Evolutionary conservation across 805 yeast genomes (phyloP), one percentile per base, ranked within the genome.

Genomic region (Wickerhamiella shivajii): DNA sequence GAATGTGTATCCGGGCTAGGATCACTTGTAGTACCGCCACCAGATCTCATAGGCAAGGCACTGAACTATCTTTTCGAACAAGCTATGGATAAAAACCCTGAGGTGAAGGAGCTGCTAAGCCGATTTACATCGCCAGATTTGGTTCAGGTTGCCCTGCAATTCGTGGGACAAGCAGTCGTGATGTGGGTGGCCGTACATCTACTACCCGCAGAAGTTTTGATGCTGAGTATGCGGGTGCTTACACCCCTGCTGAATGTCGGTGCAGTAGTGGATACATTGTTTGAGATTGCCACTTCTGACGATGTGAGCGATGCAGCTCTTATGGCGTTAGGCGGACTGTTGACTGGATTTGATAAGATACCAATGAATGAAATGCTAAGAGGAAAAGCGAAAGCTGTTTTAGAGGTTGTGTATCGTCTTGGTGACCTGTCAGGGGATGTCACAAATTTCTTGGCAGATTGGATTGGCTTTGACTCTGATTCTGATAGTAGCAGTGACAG

Each of bases 1-100:
- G 41, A 39, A 25, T 25, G 39, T 9, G 13, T 29, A 4, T 13
- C 12, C 3, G 39, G 40, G n/a, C 27, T 36, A 1, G 37, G 38
- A 11, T 42, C 49, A 2, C 39, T 41, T 4, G 23, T 36, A 3
- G 21, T 46, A 14, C 51, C 51, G 5, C 35, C 42, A 2, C 43
- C 45, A 6, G 44, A 35, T 16, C 24, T 41, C 12, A 31, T 46
- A 14, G 40, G 41, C 23, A 28, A 31, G 18, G 40, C 41, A 6
- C 24, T 46, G 14, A 26, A 31, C 7, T 37, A 36, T 23, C 35
- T 44, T 5, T 45, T 46, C 24, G 30, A 33, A 16, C 27, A 30
- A 14, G 37, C 36, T 5, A 36, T 25, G 29, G 39, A 27, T 16
- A 29, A 28, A 19, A 25, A 28, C 19, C 40, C 40, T 2, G 37